These are phyloP conservation scores for Bjerkandera adusta DNA, from an alignment of 1,284 basidiomycete species.

Conservation along the genomic window DNA sequence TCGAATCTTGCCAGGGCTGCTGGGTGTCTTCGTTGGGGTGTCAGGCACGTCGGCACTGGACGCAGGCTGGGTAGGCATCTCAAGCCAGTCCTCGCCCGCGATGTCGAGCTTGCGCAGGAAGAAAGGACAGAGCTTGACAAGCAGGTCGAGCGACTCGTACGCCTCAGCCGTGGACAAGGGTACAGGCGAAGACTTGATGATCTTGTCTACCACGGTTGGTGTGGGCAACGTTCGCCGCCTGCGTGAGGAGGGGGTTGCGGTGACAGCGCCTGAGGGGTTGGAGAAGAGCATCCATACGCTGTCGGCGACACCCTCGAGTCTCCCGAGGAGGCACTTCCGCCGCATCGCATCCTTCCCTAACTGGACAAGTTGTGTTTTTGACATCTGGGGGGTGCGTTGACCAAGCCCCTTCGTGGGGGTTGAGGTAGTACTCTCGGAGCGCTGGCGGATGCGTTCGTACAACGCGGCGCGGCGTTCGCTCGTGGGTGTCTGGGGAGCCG, in stretches of 20 bases:
- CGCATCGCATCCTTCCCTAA: conserved; percentile 74
- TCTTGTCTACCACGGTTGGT: conserved; percentile 59
- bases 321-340: conserved; percentile 68
- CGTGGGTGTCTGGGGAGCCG: conserved; percentile 63
- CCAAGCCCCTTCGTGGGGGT: conserved; percentile 49
- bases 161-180: conserved; percentile 76
- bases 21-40: conserved; percentile 20
- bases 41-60: conserved; percentile 10
- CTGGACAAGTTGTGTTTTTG: conserved; percentile 65
- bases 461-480: conserved; percentile 73
- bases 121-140: conserved; percentile 71
- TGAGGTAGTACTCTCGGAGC: conserved; percentile 55
- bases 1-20: conserved; percentile 34
- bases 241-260: conserved; percentile 48
- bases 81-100: conserved; percentile 73
- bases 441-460: conserved; percentile 74
- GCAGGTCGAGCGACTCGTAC: conserved; percentile 64
- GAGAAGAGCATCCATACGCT: conserved; percentile 87
- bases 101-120: conserved; percentile 66
- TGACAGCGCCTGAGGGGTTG: conserved; percentile 41
- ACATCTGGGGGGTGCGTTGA: conserved; percentile 37
- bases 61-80: conserved; percentile 64
- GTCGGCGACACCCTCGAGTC: conserved; percentile 76
- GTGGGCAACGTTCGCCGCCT: conserved; percentile 67
- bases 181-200: conserved; percentile 76